Conservation (phyloP, 2,329 filamentous ascomycete species). For the Colletotrichum tamarilloi region DNA sequence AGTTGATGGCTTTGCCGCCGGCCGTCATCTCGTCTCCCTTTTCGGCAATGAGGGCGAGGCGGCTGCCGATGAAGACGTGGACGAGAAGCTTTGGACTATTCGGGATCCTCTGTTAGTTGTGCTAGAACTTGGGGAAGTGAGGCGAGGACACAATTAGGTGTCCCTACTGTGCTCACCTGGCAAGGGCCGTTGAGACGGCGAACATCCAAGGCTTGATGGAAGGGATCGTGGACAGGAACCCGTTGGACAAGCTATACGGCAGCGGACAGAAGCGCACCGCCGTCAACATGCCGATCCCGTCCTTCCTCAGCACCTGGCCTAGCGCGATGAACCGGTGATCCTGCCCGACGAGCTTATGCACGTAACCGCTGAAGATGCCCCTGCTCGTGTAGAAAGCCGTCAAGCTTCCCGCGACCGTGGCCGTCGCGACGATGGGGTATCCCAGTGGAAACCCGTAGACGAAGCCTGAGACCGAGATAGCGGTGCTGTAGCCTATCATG, state of each 20-base stretch:
- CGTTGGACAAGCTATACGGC: constrained; percentile 93
- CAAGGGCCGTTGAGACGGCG: constrained; percentile 82
- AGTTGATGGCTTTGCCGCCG: constrained; percentile 84
- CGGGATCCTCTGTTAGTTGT: constrained; percentile 20
- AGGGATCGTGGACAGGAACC: constrained; percentile 92
- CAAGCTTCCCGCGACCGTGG: constrained; percentile 82
- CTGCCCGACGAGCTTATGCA: constrained; percentile 81
- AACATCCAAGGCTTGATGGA: constrained; percentile 83
- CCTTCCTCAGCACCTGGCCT: constrained; percentile 86
- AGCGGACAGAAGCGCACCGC: constrained; percentile 94
- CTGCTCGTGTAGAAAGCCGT: constrained; percentile 84
- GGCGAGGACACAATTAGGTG: not conserved
- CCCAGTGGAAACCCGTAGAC: constrained; percentile 70
- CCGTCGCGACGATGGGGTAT: constrained; percentile 85
- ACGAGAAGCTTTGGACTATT: constrained; percentile 85
- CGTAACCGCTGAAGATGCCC: constrained; percentile 81
- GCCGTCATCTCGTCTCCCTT: constrained; percentile 84
- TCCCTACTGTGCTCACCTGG: constrained; percentile 58
- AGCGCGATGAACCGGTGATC: constrained; percentile 92
- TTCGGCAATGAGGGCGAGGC: constrained; percentile 86
- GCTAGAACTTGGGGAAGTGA: not conserved
- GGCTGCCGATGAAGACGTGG: constrained; percentile 90
- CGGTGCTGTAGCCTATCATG: constrained; percentile 86
- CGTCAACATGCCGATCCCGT: constrained; percentile 87
- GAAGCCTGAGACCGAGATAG: constrained; percentile 65